Base-by-base conservation (phyloP, 1,284 basidiomycete genomes). In the Sanghuangporus weigelae region DNA sequence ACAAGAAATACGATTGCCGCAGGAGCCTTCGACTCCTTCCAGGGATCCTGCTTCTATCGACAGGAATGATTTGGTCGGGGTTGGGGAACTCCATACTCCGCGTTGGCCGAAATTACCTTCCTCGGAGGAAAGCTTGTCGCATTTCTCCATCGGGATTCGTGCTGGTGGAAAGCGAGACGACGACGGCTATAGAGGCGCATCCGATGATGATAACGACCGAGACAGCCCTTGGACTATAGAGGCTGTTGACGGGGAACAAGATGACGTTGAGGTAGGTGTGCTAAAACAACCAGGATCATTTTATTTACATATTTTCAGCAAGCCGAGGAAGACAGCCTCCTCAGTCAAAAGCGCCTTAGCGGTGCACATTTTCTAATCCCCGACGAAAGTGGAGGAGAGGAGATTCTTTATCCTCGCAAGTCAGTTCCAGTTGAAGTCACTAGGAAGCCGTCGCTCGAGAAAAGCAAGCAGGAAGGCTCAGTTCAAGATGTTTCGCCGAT, bases 31-130 rank as follows among this genome's bases (percentile, higher is more conserved):
- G 35, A 92, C 91, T 0, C 90, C 91, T n/a, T 85, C 81, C 48
- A 81, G 83, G 67, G 90, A 95, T 76, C 92, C 92, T 11, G 86
- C 90, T 10, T 76, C 81, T 67, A 94, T 96, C 68, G 96, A 99
- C 77, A 83, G 96, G 62, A 84, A 88, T 16, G 92, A 87, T 26
- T 84, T 98, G 48, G 87, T 98, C 60, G 96, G 96, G 21, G 92
- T 98, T 10, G 96, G 96, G 44, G 96, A 98, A 76, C 84, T 98
- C n/a, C 82, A 95, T 7, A 98, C 96, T n/a, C 96, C 96, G 44
- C 85, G 95, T 67, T 99, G 95, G 96, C 83, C 84, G 62, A 78
- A 78, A 68, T 68, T 75, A 72, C 70, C 71, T 63, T 68, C 66
- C 62, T 64, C 66, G 56, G 71, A 71, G 31, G 72, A 74, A 46